These are phyloP conservation scores for Yamagishiella unicocca DNA, from an alignment of 139 green algal species.

Conservation along the genomic window DNA sequence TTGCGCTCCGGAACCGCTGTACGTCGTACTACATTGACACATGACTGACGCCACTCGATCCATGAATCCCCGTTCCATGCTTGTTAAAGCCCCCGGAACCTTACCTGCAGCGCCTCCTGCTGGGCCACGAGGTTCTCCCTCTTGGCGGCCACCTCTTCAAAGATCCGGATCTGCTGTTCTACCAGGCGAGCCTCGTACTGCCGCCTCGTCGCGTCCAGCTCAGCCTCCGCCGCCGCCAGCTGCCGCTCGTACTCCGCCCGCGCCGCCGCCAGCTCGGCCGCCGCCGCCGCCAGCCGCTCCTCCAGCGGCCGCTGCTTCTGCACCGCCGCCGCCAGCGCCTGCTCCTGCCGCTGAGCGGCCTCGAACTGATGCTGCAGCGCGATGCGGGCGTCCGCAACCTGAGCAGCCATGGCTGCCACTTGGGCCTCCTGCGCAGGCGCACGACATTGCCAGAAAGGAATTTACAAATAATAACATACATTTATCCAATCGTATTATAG, in stretches of 20 bases:
- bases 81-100: neutral
- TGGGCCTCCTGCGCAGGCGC: neutral
- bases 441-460: no score
- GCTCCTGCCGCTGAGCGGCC: neutral
- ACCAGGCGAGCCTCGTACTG: slow-evolving; percentile 20
- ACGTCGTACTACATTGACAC: no score
- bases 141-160: neutral
- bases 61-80: no score
- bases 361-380: neutral
- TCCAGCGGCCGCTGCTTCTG: neutral
- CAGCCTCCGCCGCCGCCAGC: slow-evolving; percentile 3
- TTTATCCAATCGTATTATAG: no score
- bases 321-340: neutral
- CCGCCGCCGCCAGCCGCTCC: neutral
- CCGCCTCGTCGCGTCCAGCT: neutral
- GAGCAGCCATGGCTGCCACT: neutral
- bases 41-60: no score
- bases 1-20: no score
- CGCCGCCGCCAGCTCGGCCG: neutral
- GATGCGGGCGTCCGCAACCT: slow-evolving; percentile 2
- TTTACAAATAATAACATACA: no score
- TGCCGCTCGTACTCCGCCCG: neutral
- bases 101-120: slow-evolving; percentile 1
- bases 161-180: neutral
- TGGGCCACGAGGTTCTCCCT: neutral